These are phyloP conservation scores for Uronychia setigera DNA, from an alignment of 73 alveolate species.

Conservation along the genomic window DNA sequence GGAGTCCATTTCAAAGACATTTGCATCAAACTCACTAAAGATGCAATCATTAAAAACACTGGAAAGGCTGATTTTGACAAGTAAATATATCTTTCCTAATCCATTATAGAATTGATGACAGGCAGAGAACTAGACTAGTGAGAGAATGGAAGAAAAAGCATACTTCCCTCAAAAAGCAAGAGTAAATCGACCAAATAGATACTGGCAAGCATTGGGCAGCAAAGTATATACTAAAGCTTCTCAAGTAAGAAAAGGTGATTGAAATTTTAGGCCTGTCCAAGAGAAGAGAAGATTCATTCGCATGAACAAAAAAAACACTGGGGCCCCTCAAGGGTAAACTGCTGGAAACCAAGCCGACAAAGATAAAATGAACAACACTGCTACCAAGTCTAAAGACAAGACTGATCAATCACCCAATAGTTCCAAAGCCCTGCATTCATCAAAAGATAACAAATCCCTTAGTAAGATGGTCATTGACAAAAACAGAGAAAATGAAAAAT, in stretches of 20 bases:
- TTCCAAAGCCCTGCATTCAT: neutral
- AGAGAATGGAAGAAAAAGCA: constrained; percentile 19
- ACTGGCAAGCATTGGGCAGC: constrained; percentile 10
- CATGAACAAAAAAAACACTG: neutral
- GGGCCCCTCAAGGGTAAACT: neutral
- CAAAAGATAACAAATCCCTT: neutral
- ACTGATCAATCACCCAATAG: neutral
- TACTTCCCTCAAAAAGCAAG: neutral
- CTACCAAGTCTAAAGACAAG: neutral
- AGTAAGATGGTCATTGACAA: too few species aligned
- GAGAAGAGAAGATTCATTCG: neutral
- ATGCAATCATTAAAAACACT: neutral
- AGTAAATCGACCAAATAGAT: constrained; percentile 3
- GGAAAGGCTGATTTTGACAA: neutral
- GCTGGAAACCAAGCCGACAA: too few species aligned
- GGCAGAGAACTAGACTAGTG: neutral
- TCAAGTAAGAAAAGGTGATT: constrained; percentile 1
- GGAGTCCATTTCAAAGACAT: constrained; percentile 40
- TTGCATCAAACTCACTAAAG: constrained; percentile 19
- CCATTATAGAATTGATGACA: constrained; percentile 7
- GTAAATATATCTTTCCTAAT: neutral
- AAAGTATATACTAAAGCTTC: neutral
- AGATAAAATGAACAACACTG: neutral
- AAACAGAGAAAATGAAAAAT: too few species aligned
- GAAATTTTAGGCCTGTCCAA: neutral